Evolutionary conservation across 257 asterid species (phyloP).

Genomic region (Schizonepeta tenuifolia): DNA sequence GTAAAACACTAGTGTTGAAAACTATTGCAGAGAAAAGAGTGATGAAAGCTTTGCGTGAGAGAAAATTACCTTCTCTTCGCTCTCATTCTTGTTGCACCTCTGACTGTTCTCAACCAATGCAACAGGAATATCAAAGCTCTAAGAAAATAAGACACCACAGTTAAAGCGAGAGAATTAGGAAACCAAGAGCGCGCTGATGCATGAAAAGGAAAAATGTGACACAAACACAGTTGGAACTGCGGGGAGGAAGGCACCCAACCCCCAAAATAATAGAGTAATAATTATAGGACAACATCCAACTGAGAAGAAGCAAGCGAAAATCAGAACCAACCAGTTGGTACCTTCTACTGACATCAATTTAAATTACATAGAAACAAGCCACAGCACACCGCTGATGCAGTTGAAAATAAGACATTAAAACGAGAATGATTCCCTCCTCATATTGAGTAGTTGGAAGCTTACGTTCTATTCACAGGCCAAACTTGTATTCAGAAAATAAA

Average conservation of each 20-base stretch:
- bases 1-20: background rate
- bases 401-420: background rate
- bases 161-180: constrained; percentile 27
- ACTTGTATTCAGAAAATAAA: background rate
- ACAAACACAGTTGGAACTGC: background rate
- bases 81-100: constrained; percentile 89
- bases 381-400: background rate
- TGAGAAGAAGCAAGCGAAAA: background rate
- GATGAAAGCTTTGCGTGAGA: background rate
- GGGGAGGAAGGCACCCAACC: background rate
- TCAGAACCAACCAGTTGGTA: background rate
- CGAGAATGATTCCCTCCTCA: background rate
- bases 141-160: constrained; percentile 28
- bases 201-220: background rate
- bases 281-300: background rate
- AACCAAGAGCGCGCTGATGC: constrained; percentile 3
- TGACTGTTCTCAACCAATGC: constrained; percentile 98
- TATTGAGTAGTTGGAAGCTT: background rate
- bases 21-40: background rate
- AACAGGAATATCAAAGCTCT: constrained; percentile 70
- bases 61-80: constrained; percentile 78
- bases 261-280: background rate
- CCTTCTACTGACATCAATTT: background rate
- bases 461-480: background rate
- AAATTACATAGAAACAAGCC: background rate